Conservation (phyloP, 73 alveolate genomes). For the Blepharisma japonicum region DNA sequence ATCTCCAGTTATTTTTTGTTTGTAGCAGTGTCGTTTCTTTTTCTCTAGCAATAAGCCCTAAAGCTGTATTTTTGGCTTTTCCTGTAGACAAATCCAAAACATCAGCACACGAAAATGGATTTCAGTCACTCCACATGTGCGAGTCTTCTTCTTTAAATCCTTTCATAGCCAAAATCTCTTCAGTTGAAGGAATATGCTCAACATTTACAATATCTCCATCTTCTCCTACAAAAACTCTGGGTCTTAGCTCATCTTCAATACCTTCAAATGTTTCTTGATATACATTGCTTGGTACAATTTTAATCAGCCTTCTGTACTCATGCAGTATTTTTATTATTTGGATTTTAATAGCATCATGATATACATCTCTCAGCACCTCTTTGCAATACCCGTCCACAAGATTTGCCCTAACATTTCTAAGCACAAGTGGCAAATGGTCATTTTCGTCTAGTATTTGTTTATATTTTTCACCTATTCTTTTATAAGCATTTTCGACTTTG, state of each 20-base stretch:
- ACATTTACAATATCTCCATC: background rate
- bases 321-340: conserved; percentile 29
- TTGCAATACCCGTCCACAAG: conserved; percentile 56
- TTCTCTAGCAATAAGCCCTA: background rate
- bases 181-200: background rate
- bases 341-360: conserved; percentile 53
- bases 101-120: background rate
- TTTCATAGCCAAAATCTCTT: background rate
- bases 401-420: conserved; percentile 34
- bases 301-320: background rate
- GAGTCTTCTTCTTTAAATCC: conserved; percentile 5
- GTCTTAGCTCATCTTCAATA: background rate
- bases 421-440: background rate
- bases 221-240: background rate
- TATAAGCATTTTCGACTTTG: conserved; percentile 7
- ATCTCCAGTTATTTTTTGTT: conserved; percentile 15
- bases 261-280: background rate
- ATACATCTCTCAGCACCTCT: conserved; percentile 61
- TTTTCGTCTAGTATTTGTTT: background rate
- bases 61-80: background rate
- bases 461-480: conserved; percentile 10
- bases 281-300: conserved; percentile 9
- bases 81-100: background rate
- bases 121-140: conserved; percentile 4
- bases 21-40: background rate